Percentiles rank a stretch among this genome's conserved stretches.
Evolutionary conservation across 352 stramenopile species (phyloP).

Genomic region (Phytophthora meadii): DNA sequence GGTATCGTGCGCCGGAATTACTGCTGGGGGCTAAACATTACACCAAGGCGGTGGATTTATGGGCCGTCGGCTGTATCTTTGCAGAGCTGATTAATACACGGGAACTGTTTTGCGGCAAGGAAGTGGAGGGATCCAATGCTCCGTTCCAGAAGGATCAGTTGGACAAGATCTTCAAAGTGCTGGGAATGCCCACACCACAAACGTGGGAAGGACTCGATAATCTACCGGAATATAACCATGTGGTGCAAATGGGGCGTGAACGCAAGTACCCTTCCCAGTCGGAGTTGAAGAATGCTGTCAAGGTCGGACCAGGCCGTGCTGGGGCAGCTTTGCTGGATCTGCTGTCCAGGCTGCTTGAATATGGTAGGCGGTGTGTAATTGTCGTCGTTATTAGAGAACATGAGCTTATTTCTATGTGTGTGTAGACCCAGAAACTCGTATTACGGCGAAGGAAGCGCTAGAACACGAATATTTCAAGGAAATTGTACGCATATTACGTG

Average conservation of each 20-base stretch:
- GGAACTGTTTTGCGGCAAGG: slow-evolving; percentile 89
- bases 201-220: slow-evolving; percentile 87
- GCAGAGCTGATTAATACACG: slow-evolving; percentile 91
- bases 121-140: slow-evolving; percentile 87
- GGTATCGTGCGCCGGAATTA: slow-evolving; percentile 96
- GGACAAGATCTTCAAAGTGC: slow-evolving; percentile 92
- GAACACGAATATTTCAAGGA: slow-evolving; percentile 95
- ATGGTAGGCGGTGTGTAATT: slow-evolving; percentile 49
- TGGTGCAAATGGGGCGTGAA: slow-evolving; percentile 87
- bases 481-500: slow-evolving; percentile 54
- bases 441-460: slow-evolving; percentile 92
- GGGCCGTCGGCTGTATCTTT: slow-evolving; percentile 96
- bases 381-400: background rate
- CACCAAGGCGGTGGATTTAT: slow-evolving; percentile 96
- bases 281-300: slow-evolving; percentile 87
- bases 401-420: background rate
- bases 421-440: slow-evolving; percentile 88
- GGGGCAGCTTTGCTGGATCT: slow-evolving; percentile 82
- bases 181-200: slow-evolving; percentile 87
- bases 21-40: slow-evolving; percentile 94
- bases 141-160: slow-evolving; percentile 92
- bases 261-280: slow-evolving; percentile 86
- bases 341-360: slow-evolving; percentile 81
- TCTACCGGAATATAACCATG: slow-evolving; percentile 82
- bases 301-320: slow-evolving; percentile 76